Conservation (phyloP, 1,139 yeast species). For the Scheffersomyces titani region DNA sequence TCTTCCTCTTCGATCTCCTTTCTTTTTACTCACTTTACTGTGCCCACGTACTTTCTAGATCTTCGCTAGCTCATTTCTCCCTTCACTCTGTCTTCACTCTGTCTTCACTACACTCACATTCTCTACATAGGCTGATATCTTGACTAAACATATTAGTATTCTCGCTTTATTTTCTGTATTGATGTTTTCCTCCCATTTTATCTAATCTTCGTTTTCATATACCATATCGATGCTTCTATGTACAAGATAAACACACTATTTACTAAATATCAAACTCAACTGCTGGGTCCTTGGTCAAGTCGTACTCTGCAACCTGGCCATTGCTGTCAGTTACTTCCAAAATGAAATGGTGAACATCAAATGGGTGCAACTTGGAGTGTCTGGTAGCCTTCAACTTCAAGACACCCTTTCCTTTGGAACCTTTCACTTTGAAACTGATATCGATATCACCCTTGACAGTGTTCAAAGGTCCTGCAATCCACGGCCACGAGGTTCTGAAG, state of each 20-base stretch:
- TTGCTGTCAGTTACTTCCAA: constrained; percentile 44
- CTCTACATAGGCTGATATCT: not conserved
- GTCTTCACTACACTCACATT: not conserved
- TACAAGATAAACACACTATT: not conserved
- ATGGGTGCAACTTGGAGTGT: constrained; percentile 55
- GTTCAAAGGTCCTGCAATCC: constrained; percentile 85
- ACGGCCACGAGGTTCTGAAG: constrained; percentile 73
- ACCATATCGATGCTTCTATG: not conserved
- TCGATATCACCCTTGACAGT: constrained; percentile 82
- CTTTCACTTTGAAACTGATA: constrained; percentile 68
- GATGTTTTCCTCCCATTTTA: not conserved
- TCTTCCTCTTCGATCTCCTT: too few species aligned
- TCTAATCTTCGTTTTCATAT: not conserved
- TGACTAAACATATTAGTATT: too few species aligned
- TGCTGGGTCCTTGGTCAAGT: constrained; percentile 54
- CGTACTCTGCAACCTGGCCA: constrained; percentile 25
- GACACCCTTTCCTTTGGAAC: constrained; percentile 54
- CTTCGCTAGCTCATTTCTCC: too few species aligned
- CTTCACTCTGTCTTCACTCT: too few species aligned
- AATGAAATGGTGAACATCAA: constrained; percentile 61
- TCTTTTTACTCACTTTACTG: too few species aligned
- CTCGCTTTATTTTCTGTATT: too few species aligned
- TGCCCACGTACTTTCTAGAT: too few species aligned
- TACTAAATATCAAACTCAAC: constrained; percentile 31
- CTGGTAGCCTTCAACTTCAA: constrained; percentile 62